Base-by-base conservation (phyloP, 768 basidiomycete species). In the Termitomyces sp. region DNA sequence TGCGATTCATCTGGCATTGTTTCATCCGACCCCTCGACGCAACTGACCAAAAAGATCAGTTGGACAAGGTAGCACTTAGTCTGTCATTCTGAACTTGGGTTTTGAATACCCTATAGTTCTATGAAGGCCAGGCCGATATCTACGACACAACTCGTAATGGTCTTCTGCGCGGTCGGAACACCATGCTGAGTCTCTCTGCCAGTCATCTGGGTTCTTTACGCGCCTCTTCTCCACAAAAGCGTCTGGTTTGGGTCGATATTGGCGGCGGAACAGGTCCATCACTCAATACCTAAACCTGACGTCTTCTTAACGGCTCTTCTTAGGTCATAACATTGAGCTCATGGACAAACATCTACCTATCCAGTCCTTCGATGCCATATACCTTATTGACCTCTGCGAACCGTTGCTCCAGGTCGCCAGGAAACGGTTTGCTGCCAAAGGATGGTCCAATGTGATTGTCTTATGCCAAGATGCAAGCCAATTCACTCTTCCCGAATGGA, bases 161-260 rank as follows among this genome's bases (percentile, higher is more conserved):
- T 14, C 75, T 91, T 0, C 75, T 91, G 2, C 79, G 86, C 10
- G 90, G 90, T 0, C 74, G 90, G 22, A 79, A 85, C 63, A 88
- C 87, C 16, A 87, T 91, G 85, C 76, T 89, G 13, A 77, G 75
- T 54, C 75, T 90, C n/a, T 79, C 81, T 4, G 84, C 86, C 0
- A 78, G 80, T 35, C 87, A 90, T 62, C 71, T 90, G 8, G 75
- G 74, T 33, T 70, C 77, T 2, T 73, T 87, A 47, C 75, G 74
- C 5, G 68, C 66, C 36, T 65, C 65, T 26, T 62, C 75, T 6
- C 74, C 77, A 0, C 68, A 72, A 0, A 78, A 80, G 65, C 75
- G 76, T 14, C 77, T 88, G 18, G 77, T 91, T 14, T 91, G 89
- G 89, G 77, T 91, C 18, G 89, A 91, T 66, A 83, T 91, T 56